Evolutionary conservation across 1,139 yeast species (phyloP).

Genomic region (Lodderomyces metapsilosis): DNA sequence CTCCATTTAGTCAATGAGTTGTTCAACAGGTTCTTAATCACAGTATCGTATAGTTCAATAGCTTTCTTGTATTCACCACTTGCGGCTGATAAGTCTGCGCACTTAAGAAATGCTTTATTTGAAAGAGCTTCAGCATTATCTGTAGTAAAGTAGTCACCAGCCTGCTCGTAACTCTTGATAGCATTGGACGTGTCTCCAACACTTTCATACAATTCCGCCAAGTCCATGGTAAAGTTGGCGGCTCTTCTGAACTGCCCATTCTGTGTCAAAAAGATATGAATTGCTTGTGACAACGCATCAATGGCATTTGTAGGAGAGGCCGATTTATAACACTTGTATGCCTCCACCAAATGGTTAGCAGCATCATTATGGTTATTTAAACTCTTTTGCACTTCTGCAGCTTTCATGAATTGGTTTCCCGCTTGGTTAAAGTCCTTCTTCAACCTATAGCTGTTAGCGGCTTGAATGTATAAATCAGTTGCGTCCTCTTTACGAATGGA

Average conservation of each 20-base stretch:
- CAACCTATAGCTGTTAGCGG: constrained; percentile 82
- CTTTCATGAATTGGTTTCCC: constrained; percentile 80
- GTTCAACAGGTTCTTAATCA: constrained; percentile 73
- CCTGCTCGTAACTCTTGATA: constrained; percentile 77
- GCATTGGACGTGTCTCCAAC: constrained; percentile 69
- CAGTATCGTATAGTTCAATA: constrained; percentile 68
- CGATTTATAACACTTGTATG: constrained; percentile 80
- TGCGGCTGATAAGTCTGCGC: constrained; percentile 87
- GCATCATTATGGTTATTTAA: constrained; percentile 87
- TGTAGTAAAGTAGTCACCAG: constrained; percentile 93
- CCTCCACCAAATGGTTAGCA: constrained; percentile 86
- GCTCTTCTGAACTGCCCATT: constrained; percentile 96
- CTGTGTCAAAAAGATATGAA: constrained; percentile 72
- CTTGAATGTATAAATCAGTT: constrained; percentile 82
- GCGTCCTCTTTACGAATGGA: constrained; percentile 83
- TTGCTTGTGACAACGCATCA: constrained; percentile 70
- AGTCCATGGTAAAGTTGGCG: constrained; percentile 88
- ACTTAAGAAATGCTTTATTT: constrained; percentile 81
- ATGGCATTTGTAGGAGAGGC: constrained; percentile 79
- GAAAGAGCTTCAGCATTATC: constrained; percentile 93
- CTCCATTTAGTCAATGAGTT: constrained; percentile 86
- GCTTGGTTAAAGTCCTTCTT: constrained; percentile 71
- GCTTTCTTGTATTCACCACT: constrained; percentile 73
- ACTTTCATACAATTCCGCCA: constrained; percentile 82
- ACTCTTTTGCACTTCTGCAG: constrained; percentile 75